phyloP scores from a whole-genome alignment of 2,329 filamentous ascomycete genomes.

The Diaporthe sp. region DNA sequence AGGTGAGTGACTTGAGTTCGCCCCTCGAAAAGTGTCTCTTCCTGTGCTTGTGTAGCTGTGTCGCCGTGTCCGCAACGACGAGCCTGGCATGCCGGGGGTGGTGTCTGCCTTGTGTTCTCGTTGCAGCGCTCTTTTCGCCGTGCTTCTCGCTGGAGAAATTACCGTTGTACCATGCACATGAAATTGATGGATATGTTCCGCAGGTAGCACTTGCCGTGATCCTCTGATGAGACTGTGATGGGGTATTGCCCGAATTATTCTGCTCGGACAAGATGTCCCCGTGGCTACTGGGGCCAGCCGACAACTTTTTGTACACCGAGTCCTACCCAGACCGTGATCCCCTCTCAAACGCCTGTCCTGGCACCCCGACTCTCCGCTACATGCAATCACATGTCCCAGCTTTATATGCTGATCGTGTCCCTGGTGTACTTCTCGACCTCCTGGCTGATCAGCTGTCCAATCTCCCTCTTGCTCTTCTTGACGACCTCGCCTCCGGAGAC shows the following conservation, averaged over 20 bases:
- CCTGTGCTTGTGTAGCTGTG: constrained; percentile 26
- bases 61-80: constrained; percentile 21
- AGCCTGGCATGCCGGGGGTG: background rate
- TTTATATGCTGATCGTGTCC: constrained; percentile 77
- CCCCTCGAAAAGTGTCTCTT: background rate
- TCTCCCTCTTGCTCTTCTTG: constrained; percentile 76
- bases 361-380: constrained; percentile 5
- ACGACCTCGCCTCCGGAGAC: constrained; percentile 76
- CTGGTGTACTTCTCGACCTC: constrained; percentile 85
- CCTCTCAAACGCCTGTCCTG: background rate
- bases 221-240: background rate
- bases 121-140: background rate
- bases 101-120: background rate
- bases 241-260: constrained; percentile 13
- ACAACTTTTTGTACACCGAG: constrained; percentile 7
- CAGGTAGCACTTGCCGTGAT: background rate
- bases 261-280: background rate
- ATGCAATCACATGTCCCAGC: constrained; percentile 34
- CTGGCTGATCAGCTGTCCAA: constrained; percentile 81
- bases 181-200: background rate
- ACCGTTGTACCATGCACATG: background rate
- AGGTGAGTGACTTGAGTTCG: background rate
- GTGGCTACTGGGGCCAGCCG: background rate
- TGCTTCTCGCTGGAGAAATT: background rate
- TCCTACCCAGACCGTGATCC: background rate